Conservation (phyloP, 2,329 filamentous ascomycete genomes). For the Cladosporium halotolerans region DNA sequence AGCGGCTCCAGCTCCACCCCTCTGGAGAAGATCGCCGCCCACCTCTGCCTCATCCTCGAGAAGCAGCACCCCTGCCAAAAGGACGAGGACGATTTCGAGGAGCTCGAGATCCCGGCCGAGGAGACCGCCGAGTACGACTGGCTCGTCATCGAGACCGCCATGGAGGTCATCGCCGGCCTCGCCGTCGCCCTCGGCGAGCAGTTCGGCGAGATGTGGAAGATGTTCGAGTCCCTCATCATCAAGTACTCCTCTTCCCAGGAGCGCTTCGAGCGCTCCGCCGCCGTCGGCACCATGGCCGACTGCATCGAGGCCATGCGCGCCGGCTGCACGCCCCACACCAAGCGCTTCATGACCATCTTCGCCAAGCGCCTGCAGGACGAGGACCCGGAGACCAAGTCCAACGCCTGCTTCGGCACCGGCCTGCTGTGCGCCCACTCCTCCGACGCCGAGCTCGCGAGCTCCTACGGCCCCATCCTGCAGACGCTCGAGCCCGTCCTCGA, state of each 20-base stretch:
- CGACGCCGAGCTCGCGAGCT: conserved; percentile 67
- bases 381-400: conserved; percentile 87
- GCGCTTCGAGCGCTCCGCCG: conserved; percentile 78
- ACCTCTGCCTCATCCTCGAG: conserved; percentile 72
- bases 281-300: conserved; percentile 88
- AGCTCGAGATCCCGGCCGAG: conserved; percentile 58
- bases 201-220: conserved; percentile 87
- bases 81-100: conserved; percentile 76
- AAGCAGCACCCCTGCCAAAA: conserved; percentile 90
- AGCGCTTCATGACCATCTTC: conserved; percentile 68
- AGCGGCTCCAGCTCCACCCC: conserved; percentile 52
- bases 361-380: conserved; percentile 83
- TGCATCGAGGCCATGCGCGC: conserved; percentile 77
- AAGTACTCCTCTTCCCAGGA: conserved; percentile 84
- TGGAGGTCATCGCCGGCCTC: conserved; percentile 83
- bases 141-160: conserved; percentile 88
- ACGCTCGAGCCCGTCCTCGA: conserved; percentile 83
- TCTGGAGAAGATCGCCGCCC: conserved; percentile 59
- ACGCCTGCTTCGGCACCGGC: conserved; percentile 86
- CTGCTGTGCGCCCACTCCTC: conserved; percentile 76
- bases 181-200: conserved; percentile 72
- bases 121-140: conserved; percentile 96
- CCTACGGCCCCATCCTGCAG: conserved; percentile 69
- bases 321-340: conserved; percentile 75
- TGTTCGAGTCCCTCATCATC: conserved; percentile 86